These are phyloP conservation scores for Petrea volubilis DNA, from an alignment of 257 asterid genomes.

Conservation along the genomic window DNA sequence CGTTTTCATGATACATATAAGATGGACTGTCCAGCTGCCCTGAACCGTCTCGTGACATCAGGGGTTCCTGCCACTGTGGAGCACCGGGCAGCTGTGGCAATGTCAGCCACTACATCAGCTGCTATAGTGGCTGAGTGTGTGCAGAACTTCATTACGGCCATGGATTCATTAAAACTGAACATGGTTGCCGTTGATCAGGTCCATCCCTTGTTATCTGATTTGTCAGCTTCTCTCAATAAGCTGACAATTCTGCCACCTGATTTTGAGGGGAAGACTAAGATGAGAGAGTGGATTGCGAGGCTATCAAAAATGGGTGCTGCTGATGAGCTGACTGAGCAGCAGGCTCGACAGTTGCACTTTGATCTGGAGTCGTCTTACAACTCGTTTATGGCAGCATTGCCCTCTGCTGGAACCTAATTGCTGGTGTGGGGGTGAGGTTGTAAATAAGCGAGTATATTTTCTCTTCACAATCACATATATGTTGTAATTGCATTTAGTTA, in stretches of 20 bases:
- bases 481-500: not conserved
- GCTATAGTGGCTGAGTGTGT: conserved; percentile 91
- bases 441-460: conserved; percentile 22
- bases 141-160: conserved; percentile 87
- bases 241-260: conserved; percentile 75
- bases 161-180: conserved; percentile 86
- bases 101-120: conserved; percentile 60
- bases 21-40: conserved; percentile 84
- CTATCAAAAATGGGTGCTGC: conserved; percentile 92
- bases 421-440: conserved; percentile 11
- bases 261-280: conserved; percentile 94
- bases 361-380: conserved; percentile 92
- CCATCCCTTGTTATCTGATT: conserved; percentile 78
- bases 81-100: conserved; percentile 72
- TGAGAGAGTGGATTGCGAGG: conserved; percentile 89
- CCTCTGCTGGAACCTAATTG: conserved; percentile 66
- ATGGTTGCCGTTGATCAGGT: conserved; percentile 98
- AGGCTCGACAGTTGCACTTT: conserved; percentile 93
- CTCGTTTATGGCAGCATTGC: conserved; percentile 92
- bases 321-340: conserved; percentile 95
- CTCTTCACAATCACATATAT: not conserved
- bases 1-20: conserved; percentile 82
- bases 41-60: conserved; percentile 71
- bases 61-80: conserved; percentile 98
- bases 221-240: conserved; percentile 79